phyloP scores from a whole-genome alignment of 225 moss, liverwort and hornwort genomes.

The Climacium dendroides region DNA sequence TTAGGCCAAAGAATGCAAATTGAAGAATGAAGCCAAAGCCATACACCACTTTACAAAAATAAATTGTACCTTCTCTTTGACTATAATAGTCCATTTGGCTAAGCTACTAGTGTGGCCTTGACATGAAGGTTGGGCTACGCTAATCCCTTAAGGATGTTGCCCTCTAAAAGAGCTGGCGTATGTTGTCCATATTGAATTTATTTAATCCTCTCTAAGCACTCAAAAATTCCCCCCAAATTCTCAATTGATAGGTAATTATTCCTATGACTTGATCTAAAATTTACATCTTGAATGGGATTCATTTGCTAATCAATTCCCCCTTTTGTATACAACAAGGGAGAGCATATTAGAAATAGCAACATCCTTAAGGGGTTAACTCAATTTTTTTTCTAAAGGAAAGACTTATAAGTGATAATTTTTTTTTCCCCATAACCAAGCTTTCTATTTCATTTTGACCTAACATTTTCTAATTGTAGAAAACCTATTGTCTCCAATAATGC shows the following conservation, averaged over 20 bases:
- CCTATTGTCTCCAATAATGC: not conserved
- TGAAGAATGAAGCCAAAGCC: not conserved
- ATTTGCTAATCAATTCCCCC: no score
- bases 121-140: not conserved
- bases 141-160: no score
- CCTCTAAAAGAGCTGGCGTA: no score
- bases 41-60: not conserved
- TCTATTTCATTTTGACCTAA: not conserved
- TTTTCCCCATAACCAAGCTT: not conserved
- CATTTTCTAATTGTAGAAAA: accelerated
- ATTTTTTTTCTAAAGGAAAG: not conserved
- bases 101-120: not conserved
- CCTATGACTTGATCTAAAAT: no score
- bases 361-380: no score
- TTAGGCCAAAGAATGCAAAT: not conserved
- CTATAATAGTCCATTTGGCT: not conserved
- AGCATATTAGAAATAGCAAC: no score
- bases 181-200: no score
- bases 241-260: no score
- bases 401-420: not conserved
- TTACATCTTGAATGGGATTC: no score
- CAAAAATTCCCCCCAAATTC: no score
- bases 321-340: no score
- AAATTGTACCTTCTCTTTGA: not conserved
- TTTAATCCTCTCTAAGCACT: no score